These are phyloP conservation scores for Colletotrichum falcatum DNA, from an alignment of 2,329 filamentous ascomycete species.

Conservation along the genomic window DNA sequence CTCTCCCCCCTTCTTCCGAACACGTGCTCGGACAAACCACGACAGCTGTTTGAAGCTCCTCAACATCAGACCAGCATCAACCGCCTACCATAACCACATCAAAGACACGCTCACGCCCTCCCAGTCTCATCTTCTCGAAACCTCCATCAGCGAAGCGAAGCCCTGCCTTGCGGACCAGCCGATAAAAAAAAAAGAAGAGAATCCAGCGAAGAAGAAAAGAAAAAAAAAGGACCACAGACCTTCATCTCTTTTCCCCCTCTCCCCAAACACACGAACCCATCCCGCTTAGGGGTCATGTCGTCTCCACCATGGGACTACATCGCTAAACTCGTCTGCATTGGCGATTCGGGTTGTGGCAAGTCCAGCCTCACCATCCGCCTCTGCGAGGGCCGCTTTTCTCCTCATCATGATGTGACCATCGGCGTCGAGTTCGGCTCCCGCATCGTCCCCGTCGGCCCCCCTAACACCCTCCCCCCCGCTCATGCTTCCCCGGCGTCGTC, in stretches of 20 bases:
- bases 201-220: background rate
- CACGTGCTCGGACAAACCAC: constrained; percentile 37
- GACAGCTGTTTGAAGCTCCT: constrained; percentile 29
- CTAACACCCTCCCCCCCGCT: constrained; percentile 66
- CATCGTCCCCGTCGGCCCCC: constrained; percentile 90
- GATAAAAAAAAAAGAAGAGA: background rate
- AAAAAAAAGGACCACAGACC: constrained; percentile 27
- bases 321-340: constrained; percentile 97
- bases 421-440: constrained; percentile 96
- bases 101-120: constrained; percentile 3
- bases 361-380: constrained; percentile 93
- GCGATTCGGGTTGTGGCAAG: constrained; percentile 96
- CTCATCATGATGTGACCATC: constrained; percentile 96
- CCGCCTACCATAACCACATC: constrained; percentile 5
- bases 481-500: constrained; percentile 42
- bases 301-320: constrained; percentile 95
- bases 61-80: constrained; percentile 35
- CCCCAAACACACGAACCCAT: constrained; percentile 25
- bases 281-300: constrained; percentile 60
- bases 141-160: constrained; percentile 6
- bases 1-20: constrained; percentile 29
- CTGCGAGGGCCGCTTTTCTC: constrained; percentile 94
- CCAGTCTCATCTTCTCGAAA: constrained; percentile 16
- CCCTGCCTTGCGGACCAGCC: constrained; percentile 6
- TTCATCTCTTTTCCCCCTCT: constrained; percentile 18